Evolutionary conservation across 305 asterid genomes (phyloP).

Genomic region (Plantago lanceolata): DNA sequence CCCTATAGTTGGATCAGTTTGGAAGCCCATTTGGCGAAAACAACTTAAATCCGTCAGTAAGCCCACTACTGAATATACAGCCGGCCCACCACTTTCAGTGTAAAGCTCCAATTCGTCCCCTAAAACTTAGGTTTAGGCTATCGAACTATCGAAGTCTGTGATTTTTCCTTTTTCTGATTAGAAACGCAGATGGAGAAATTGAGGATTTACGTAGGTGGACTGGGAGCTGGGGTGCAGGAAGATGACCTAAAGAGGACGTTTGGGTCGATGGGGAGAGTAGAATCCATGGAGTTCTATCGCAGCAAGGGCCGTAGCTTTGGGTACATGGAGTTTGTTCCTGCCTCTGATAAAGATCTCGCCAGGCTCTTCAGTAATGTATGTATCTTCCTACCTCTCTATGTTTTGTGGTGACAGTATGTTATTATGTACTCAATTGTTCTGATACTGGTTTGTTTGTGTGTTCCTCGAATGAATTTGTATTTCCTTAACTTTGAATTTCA

Average conservation of each 20-base stretch:
- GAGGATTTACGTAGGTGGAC: slow-evolving; percentile 74
- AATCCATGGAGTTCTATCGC: slow-evolving; percentile 63
- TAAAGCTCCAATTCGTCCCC: neutral
- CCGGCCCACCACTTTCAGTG: neutral
- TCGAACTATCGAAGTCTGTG: neutral
- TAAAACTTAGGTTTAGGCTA: slow-evolving; percentile 19
- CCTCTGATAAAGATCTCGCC: slow-evolving; percentile 73
- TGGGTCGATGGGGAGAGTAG: slow-evolving; percentile 66
- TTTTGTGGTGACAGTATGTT: too few relatives aligned
- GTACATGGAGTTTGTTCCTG: slow-evolving; percentile 70
- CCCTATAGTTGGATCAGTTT: too few relatives aligned
- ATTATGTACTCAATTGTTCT: too few relatives aligned
- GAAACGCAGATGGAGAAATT: slow-evolving; percentile 31
- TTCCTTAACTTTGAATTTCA: neutral
- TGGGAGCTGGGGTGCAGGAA: slow-evolving; percentile 59
- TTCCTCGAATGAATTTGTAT: neutral
- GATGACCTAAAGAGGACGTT: slow-evolving; percentile 70
- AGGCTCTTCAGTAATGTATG: slow-evolving; percentile 83
- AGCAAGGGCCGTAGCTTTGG: slow-evolving; percentile 81
- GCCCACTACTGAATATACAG: neutral
- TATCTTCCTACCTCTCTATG: slow-evolving; percentile 17
- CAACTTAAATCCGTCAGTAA: neutral
- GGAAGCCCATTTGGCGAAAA: too few relatives aligned
- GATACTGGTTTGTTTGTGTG: neutral
- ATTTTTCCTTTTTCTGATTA: neutral